Evolutionary conservation across 805 yeast genomes (phyloP), one percentile per base, ranked within the genome.

Genomic region (Saturnispora mendoncae): DNA sequence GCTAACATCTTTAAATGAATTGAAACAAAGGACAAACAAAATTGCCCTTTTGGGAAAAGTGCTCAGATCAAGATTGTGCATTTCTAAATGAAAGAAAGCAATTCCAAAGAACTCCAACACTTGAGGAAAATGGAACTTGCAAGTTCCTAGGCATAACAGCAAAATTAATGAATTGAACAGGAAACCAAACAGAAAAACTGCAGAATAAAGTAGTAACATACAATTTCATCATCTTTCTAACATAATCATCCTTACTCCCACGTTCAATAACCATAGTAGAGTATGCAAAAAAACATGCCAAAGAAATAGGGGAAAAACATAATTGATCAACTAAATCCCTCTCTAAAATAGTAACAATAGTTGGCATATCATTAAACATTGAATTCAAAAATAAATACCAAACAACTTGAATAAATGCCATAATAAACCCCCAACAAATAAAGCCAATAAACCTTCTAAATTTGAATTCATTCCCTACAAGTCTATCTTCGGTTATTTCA

Each of bases 71-170:
- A 2, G 42, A 41, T 26, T 55, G 41, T 1, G 85, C 79, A 51
- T 85, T 85, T 53, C 84, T 69, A 72, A 84, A 76, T 0, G 95
- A 86, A 38, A 90, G 65, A 64, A 83, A 88, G 41, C 96, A 87
- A 57, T 92, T 90, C 97, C 98, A 90, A 28, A 90, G 64, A 15
- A 90, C 94, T 23, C 95, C 90, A 5, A 92, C 67, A 15, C 63
- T 84, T 7, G 92, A 81, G 42, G 94, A 80, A 58, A 92, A 90
- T 0, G 97, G 96, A 4, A 90, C 94, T 60, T 90, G 97, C 50
- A 78, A 73, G 45, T 69, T 69, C 45, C 76, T 68, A 1, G 90
- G 90, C 60, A 84, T 72, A 2, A 80, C 54, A 41, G 80, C 65
- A 51, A 84, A 84, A 52, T 84, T 84, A 48, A 83, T 65, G 47